A percentile compares a stretch with the other conserved stretches of the same genome.
phyloP scores from a whole-genome alignment of 1,284 basidiomycete genomes.

The Heterobasidion occidentale region DNA sequence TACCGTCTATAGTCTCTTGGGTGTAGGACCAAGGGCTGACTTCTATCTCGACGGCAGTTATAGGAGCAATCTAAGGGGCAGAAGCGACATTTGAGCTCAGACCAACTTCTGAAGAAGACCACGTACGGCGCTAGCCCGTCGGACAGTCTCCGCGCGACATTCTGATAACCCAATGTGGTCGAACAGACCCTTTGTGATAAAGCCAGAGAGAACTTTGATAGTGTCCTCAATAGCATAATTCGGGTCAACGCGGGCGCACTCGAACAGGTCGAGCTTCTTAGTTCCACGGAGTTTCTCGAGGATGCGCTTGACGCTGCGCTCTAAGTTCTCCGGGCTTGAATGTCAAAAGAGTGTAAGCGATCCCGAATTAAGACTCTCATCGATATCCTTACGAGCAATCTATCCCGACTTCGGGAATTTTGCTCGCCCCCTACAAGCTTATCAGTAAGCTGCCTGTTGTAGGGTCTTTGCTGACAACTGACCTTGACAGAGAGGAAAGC shows the following conservation, averaged over 20 bases:
- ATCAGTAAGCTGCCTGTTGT: not conserved
- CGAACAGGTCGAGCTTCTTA: conserved; percentile 38
- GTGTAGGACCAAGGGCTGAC: conserved; percentile 40
- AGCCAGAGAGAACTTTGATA: conserved; percentile 17
- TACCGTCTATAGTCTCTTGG: conserved; percentile 29
- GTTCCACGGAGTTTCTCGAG: conserved; percentile 30
- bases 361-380: not conserved
- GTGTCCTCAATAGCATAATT: conserved; percentile 24
- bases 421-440: conserved; percentile 31
- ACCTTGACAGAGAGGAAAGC: conserved; percentile 39
- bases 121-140: conserved; percentile 26
- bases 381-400: conserved; percentile 20
- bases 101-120: not conserved
- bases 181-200: conserved; percentile 33
- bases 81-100: too few species aligned
- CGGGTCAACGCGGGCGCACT: conserved; percentile 26
- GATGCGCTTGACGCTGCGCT: conserved; percentile 29
- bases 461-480: not conserved
- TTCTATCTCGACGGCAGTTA: conserved; percentile 45
- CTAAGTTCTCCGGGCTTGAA: conserved; percentile 29
- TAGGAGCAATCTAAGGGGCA: conserved; percentile 28
- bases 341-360: not conserved
- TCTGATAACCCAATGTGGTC: conserved; percentile 42
- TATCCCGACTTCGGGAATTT: conserved; percentile 9
- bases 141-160: conserved; percentile 35